phyloP scores from a whole-genome alignment of 2,329 filamentous ascomycete genomes.

The Torrubiella hemipterigena region DNA sequence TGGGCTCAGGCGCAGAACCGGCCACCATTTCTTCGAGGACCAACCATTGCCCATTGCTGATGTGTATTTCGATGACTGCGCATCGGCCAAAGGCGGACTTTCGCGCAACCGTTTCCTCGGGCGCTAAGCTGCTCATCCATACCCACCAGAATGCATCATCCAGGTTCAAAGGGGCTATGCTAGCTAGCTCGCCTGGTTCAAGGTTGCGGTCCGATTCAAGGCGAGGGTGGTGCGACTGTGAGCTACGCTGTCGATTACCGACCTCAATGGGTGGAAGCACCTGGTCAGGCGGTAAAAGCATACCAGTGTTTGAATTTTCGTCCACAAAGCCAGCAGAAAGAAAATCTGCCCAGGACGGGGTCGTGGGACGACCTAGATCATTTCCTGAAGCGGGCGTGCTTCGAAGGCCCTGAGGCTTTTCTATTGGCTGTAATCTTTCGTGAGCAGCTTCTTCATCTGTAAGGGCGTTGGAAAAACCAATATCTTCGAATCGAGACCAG shows the following conservation, averaged over 20 bases:
- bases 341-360: slow-evolving; percentile 97
- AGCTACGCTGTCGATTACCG: slow-evolving; percentile 64
- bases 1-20: slow-evolving; percentile 75
- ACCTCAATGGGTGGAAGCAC: slow-evolving; percentile 73
- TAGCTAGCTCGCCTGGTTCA: slow-evolving; percentile 88
- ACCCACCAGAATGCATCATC: slow-evolving; percentile 99
- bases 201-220: slow-evolving; percentile 57
- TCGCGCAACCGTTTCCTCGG: slow-evolving; percentile 71
- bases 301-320: slow-evolving; percentile 51
- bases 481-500: slow-evolving; percentile 93
- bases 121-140: slow-evolving; percentile 93
- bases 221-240: slow-evolving; percentile 68
- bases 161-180: slow-evolving; percentile 72
- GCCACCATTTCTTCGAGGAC: slow-evolving; percentile 95
- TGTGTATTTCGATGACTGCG: slow-evolving; percentile 79
- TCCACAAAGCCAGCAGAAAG: slow-evolving; percentile 87
- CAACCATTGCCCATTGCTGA: slow-evolving; percentile 74
- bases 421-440: slow-evolving; percentile 21
- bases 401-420: slow-evolving; percentile 36
- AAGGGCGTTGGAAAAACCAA: slow-evolving; percentile 71
- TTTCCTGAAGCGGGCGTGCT: slow-evolving; percentile 55
- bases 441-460: slow-evolving; percentile 61
- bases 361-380: slow-evolving; percentile 70
- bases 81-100: slow-evolving; percentile 93
- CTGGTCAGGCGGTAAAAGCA: slow-evolving; percentile 86